Base-by-base conservation (phyloP, 2,329 filamentous ascomycete species). In the Colletotrichum viniferum region DNA sequence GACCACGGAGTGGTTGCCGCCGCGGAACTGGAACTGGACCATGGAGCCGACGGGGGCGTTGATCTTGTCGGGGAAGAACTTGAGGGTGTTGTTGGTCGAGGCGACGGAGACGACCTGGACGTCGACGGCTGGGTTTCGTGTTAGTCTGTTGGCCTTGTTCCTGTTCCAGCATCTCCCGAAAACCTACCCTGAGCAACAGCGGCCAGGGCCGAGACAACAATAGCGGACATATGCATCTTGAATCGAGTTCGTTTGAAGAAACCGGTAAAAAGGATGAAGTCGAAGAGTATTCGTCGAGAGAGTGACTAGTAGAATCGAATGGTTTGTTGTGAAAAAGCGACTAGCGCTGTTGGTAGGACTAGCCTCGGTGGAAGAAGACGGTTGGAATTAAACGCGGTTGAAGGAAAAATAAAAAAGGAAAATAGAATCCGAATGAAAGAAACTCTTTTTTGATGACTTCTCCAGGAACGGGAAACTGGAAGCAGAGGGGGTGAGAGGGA, bases 1-100 rank as follows among this genome's bases (percentile, higher is more conserved):
- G 18, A 92, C 94, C 73, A 96, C 91, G 66, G 94, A 96, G 89
- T 96, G 94, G 87, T 96, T 96, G 79, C 88, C 89, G 10, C 86
- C 87, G 77, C 87, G 86, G 86, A 93, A 94, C 83, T 93, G 91
- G 87, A 93, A 94, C 84, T 93, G 90, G 14, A 94, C 87, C 85
- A 91, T 89, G 79, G 90, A 87, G 77, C 94, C 94, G 4, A 87
- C 84, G n/a, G 85, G 82, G 36, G 92, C 94, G 77, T 86, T 87
- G 82, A 96, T 83, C 80, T 89, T 92, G 79, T 93, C 88, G 55
- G 94, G 94, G 77, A 86, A 91, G 87, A 92, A 96, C 76, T 86
- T 88, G 73, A 94, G 85, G 62, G 86, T 86, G 79, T 88, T 87
- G 81, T 90, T 90, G 77, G 87, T 84, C 28, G 80, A 85, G 77